Conservation (phyloP, 1,284 basidiomycete genomes). For the Porogramme epimiltina region DNA sequence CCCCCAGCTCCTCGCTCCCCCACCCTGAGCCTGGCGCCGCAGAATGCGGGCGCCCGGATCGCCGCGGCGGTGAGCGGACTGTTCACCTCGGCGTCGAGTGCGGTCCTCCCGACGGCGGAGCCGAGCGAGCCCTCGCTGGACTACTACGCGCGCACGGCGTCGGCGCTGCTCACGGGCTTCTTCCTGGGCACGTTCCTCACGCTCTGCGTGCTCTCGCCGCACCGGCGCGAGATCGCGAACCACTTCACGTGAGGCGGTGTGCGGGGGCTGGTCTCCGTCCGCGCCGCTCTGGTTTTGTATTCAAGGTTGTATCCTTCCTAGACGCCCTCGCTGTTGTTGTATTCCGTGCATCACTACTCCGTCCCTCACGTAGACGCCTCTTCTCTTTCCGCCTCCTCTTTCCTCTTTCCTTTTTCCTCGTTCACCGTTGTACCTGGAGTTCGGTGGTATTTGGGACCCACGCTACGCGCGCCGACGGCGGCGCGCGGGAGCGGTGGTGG, state of each 20-base stretch:
- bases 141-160: constrained; percentile 34
- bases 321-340: no score
- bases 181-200: constrained; percentile 39
- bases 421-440: not conserved
- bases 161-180: constrained; percentile 38
- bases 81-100: constrained; percentile 2
- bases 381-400: not conserved
- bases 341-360: not conserved
- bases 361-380: not conserved
- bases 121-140: constrained; percentile 17
- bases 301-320: not conserved
- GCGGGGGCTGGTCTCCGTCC: not conserved
- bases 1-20: not conserved
- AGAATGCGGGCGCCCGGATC: not conserved
- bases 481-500: not conserved
- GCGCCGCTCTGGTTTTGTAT: not conserved
- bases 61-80: constrained; percentile 6
- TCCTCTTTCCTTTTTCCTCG: not conserved
- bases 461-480: not conserved
- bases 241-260: constrained; percentile 33
- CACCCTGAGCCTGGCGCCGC: not conserved
- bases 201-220: constrained; percentile 36
- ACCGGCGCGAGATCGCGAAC: constrained; percentile 34
- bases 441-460: constrained; percentile 8
- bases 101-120: not conserved